Base-by-base conservation (phyloP, 106 monocot genomes). In the Dendrobium officinale region DNA sequence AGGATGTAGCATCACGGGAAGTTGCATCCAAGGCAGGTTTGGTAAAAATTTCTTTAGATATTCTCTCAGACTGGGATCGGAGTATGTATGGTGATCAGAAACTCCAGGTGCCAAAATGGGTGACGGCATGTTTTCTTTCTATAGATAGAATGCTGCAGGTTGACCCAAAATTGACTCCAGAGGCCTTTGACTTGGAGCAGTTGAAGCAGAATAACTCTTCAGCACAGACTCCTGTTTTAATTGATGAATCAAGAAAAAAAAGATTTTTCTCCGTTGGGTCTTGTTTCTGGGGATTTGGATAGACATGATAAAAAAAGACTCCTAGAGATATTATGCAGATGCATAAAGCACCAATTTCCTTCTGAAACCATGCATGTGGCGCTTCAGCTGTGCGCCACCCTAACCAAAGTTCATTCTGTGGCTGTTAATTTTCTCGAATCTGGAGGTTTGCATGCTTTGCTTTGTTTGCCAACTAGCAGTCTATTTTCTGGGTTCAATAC, bases 341-440 rank as follows among this genome's bases (percentile, higher is more conserved):
- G 95, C 70, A 93, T 95, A 56, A 84, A 84, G 72, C 88, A 81
- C 48, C 87, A 95, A 55, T 82, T 99, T 47, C 93, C 93, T 82
- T 99, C 99, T 78, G 93, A 93, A 70, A 88, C 89, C 15, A 91
- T 99, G 93, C 99, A 99, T 82, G 99, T 90, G 76, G 93, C 92
- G 70, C 87, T 99, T 82, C 93, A 95, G 85, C 55, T 99, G 40
- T 99, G 91, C 88, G 95, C 99, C 41, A 95, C 99, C 9, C 85
- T 99, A 26, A 99, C 95, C 15, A 99, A 91, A 90, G 86, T 88
- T 44, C 95, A 99, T 87, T 81, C 92, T 9, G 79, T 88, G 78
- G 99, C 99, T 77, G 83, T 99, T 22, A 82, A 43, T 87, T 99
- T 99, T 67, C 90, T 99, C 55, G 95, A 95, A 73, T 58, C 78